These are phyloP conservation scores for Rhodamnia rubescens DNA, from an alignment of 345 rosid species.

Conservation along the genomic window DNA sequence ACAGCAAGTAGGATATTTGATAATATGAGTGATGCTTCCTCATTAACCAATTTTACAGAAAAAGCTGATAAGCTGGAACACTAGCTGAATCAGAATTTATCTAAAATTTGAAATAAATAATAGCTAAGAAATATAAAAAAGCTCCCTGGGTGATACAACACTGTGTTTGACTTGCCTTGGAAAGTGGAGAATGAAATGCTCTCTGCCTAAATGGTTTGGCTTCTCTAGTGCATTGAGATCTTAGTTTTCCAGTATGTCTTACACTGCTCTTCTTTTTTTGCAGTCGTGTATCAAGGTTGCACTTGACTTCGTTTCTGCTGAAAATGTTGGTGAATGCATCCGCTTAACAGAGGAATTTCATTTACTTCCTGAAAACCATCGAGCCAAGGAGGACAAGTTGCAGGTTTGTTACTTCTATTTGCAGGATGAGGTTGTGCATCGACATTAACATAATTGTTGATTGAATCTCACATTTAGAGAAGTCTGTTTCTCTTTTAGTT, in stretches of 20 bases:
- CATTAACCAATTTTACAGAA: background rate
- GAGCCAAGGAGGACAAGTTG: constrained; percentile 36
- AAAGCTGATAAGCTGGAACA: background rate
- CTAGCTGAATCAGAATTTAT: background rate
- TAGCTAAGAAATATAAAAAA: background rate
- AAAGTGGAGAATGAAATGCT: background rate
- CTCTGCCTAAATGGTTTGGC: background rate
- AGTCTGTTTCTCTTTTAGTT: background rate
- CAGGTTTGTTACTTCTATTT: constrained; percentile 14
- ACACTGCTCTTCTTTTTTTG: background rate
- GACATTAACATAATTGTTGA: background rate
- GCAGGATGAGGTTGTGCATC: background rate
- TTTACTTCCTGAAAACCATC: constrained; percentile 31
- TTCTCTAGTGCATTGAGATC: background rate
- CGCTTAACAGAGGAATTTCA: constrained; percentile 50
- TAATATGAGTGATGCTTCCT: background rate
- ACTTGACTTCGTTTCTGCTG: constrained; percentile 47
- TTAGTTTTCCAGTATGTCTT: background rate
- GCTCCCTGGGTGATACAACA: background rate
- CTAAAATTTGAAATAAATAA: too few relatives aligned
- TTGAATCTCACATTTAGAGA: background rate
- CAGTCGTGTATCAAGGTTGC: constrained; percentile 50
- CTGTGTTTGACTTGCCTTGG: background rate
- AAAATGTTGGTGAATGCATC: constrained; percentile 39
- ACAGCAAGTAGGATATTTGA: background rate